Base-by-base conservation (phyloP, 176 grass and related monocot species). In the Oryza nivara region DNA sequence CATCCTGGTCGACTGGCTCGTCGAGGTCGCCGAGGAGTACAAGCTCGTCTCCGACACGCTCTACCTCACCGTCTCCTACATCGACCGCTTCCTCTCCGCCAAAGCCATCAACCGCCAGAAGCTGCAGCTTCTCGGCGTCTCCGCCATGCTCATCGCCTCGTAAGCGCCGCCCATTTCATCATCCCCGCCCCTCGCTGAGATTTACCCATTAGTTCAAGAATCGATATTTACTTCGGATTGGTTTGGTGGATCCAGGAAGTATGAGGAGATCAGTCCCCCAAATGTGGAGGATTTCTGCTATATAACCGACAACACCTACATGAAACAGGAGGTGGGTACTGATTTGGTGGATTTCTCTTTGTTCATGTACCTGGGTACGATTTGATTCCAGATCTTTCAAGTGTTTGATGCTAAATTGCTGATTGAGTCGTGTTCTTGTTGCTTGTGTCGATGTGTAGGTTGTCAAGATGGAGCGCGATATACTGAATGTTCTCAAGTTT, bases 1-100 rank as follows among this genome's bases (percentile, higher is more conserved):
- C 45, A 86, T 92, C 76, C 88, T 97, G 75, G 73, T 97, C n/a
- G 91, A 95, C 86, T 97, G 92, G 95, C 82, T 97, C 77, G 91
- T 95, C 12, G 82, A 93, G 79, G 87, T 97, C 77, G 84, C 89
- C 5, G 80, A 90, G 82, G 93, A 95, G 85, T 92, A 90, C 74
- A 90, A 86, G 65, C 85, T 92, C 75, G 85, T 84, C 71, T 86
- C 90, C 7, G 90, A 95, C 83, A 95, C 90, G 51, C 85, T 95
- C 43, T 95, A 90, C 80, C 90, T 90, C 85, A 88, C 90, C 12
- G 73, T 95, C 68, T 88, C 90, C 0, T 92, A 90, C 82, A 84
- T 95, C 65, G 93, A 95, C 74, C 77, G 88, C 2, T 95, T 88
- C 80, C 85, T 95, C 48, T 92, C 90, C 4, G 10, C 26, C 70